Percentiles rank a stretch among this genome's conserved stretches.
Evolutionary conservation across 1,284 basidiomycete genomes (phyloP).

Genomic region (Phenoliferia sp.): DNA sequence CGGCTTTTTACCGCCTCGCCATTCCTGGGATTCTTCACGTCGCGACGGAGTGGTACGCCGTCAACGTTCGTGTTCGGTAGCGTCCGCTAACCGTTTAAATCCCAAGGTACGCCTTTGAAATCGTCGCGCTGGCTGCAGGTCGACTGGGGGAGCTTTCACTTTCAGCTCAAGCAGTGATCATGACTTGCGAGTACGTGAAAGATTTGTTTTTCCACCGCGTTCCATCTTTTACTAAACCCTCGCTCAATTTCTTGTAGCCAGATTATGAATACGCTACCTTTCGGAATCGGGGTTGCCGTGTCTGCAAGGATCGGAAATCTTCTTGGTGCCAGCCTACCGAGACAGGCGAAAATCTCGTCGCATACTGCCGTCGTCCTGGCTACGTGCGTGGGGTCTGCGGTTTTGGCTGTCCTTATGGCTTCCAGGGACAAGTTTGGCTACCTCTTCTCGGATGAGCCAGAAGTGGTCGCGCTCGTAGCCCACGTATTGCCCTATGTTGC

Average conservation of each 20-base stretch:
- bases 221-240: not conserved
- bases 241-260: not conserved
- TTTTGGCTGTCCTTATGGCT: conserved; percentile 58
- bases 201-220: not conserved
- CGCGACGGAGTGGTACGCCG: conserved; percentile 64
- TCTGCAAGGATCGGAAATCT: conserved; percentile 68
- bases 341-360: conserved; percentile 56
- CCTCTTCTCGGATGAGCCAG: conserved; percentile 61
- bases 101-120: conserved; percentile 67
- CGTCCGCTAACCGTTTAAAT: not conserved
- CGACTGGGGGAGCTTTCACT: conserved; percentile 60
- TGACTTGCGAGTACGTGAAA: conserved; percentile 66
- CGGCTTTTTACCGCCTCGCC: conserved; percentile 58
- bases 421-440: conserved; percentile 62
- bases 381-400: conserved; percentile 54
- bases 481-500: conserved; percentile 72
- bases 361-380: conserved; percentile 61
- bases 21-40: conserved; percentile 70
- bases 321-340: conserved; percentile 56
- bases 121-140: conserved; percentile 70
- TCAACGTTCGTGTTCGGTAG: not conserved
- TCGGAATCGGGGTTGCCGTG: conserved; percentile 64
- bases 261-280: conserved; percentile 62
- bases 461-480: conserved; percentile 59
- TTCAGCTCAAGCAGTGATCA: conserved; percentile 69